These are phyloP conservation scores for Talaromyces rugulosus DNA, from an alignment of 2,329 filamentous ascomycete genomes.

Conservation along the genomic window DNA sequence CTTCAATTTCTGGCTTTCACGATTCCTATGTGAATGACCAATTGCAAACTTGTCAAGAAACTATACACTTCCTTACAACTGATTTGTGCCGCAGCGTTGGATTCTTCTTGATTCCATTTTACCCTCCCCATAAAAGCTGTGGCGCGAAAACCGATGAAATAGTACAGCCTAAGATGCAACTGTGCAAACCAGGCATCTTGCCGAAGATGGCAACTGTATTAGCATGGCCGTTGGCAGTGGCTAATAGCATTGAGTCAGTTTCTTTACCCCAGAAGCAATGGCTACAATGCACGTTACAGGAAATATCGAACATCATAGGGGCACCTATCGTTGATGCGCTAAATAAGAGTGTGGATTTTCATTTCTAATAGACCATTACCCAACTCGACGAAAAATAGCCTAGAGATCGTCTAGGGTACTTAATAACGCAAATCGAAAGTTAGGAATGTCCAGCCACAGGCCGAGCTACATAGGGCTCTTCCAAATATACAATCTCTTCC, in stretches of 20 bases:
- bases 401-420: not conserved
- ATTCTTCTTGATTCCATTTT: not conserved
- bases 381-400: not conserved
- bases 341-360: not conserved
- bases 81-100: conserved; percentile 4
- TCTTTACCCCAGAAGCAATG: conserved; percentile 6
- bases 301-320: not conserved
- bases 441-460: conserved; percentile 6
- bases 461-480: conserved; percentile 31
- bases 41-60: not conserved
- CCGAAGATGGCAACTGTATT: conserved; percentile 11
- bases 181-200: not conserved
- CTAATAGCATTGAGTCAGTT: conserved; percentile 2
- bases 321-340: not conserved
- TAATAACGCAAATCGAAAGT: not conserved
- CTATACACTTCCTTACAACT: not conserved
- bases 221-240: conserved; percentile 14
- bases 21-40: not conserved
- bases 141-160: not conserved
- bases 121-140: not conserved
- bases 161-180: not conserved
- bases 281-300: conserved; percentile 2
- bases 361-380: not conserved
- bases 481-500: conserved; percentile 49
- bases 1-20: not conserved